These are phyloP conservation scores for Diutina pseudorugosa DNA, from an alignment of 1,139 yeast species.

Conservation along the genomic window DNA sequence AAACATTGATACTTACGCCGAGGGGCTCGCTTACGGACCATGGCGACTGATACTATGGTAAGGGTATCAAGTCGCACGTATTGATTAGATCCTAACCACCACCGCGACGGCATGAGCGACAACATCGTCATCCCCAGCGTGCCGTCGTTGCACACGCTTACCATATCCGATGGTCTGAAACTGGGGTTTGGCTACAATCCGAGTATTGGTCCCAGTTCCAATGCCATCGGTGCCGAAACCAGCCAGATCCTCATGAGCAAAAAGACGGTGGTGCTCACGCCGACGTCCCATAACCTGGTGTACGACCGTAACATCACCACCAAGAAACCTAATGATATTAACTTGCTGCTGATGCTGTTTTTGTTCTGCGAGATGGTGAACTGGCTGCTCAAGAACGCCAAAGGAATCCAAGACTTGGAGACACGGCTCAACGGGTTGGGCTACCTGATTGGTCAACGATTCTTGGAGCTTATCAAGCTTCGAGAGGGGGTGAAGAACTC, in stretches of 20 bases:
- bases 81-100: neutral
- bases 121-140: conserved; percentile 29
- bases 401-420: conserved; percentile 71
- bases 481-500: conserved; percentile 50
- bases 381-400: conserved; percentile 50
- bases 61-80: neutral
- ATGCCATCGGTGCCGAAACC: conserved; percentile 25
- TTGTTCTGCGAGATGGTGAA: conserved; percentile 64
- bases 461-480: conserved; percentile 28
- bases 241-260: conserved; percentile 23
- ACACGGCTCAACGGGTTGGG: conserved; percentile 67
- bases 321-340: conserved; percentile 56
- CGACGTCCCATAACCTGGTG: conserved; percentile 26
- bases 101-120: conserved; percentile 11
- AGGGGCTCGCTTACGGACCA: neutral
- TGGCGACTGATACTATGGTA: neutral
- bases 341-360: conserved; percentile 54
- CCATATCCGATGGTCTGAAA: conserved; percentile 22
- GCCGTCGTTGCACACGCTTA: conserved; percentile 21
- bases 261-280: conserved; percentile 19
- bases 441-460: conserved; percentile 43
- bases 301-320: conserved; percentile 55
- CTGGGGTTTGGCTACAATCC: conserved; percentile 37
- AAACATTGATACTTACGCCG: neutral
- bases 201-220: conserved; percentile 28